A percentile compares a stretch with the other conserved stretches of the same genome.
Conservation (phyloP, 1,284 basidiomycete species). For the Vanrija sp. region DNA sequence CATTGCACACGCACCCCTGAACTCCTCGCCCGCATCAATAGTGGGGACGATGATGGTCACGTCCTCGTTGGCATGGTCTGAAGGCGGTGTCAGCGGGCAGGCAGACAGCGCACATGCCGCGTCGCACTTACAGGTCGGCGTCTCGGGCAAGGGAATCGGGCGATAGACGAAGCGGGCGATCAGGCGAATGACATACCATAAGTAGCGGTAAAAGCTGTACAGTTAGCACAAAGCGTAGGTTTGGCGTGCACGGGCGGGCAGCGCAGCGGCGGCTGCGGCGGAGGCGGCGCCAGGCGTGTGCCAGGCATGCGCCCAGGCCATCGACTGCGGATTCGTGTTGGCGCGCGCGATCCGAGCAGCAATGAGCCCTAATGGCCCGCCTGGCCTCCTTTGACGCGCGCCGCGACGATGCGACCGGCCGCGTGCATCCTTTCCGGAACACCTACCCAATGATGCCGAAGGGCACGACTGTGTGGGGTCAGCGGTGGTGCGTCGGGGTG, state of each 20-base stretch:
- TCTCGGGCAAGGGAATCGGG: conserved; percentile 77
- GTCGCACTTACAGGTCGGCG: conserved; percentile 68
- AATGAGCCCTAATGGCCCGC: neutral
- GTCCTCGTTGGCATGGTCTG: conserved; percentile 65
- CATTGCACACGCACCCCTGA: conserved; percentile 55
- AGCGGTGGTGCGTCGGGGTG: neutral
- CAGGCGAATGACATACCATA: conserved; percentile 82
- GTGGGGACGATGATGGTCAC: conserved; percentile 93
- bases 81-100: neutral
- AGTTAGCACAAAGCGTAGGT: too few relatives aligned
- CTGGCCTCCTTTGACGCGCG: too few relatives aligned
- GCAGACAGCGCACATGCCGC: neutral
- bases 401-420: neutral
- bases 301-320: neutral
- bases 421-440: neutral
- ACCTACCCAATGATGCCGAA: conserved; percentile 22
- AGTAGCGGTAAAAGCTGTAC: conserved; percentile 66
- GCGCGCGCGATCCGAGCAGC: neutral
- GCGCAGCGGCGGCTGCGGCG: neutral
- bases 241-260: too few relatives aligned
- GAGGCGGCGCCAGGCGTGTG: neutral
- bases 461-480: conserved; percentile 13
- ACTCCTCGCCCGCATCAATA: conserved; percentile 89
- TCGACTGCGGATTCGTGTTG: neutral
- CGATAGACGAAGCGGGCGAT: conserved; percentile 70